Conservation (phyloP, 768 basidiomycete genomes). For the Tricholoma hemisulphureum region DNA sequence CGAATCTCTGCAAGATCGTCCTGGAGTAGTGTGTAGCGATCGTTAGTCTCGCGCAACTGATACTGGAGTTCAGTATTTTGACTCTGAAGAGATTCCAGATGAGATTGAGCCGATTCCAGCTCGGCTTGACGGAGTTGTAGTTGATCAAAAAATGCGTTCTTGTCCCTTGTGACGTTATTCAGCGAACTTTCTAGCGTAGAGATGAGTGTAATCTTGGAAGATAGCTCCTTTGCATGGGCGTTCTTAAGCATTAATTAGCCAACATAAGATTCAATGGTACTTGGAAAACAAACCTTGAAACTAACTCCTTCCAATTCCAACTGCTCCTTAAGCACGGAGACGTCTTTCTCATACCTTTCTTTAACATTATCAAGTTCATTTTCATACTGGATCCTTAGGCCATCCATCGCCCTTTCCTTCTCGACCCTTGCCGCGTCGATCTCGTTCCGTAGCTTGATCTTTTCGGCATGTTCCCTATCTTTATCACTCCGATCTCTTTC, state of each 20-base stretch:
- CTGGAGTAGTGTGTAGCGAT: conserved; percentile 65
- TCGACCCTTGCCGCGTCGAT: conserved; percentile 59
- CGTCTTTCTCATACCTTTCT: conserved; percentile 76
- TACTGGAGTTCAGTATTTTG: conserved; percentile 84
- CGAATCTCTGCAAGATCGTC: conserved; percentile 69
- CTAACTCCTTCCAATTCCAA: conserved; percentile 75
- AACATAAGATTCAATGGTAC: background rate
- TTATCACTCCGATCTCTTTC: conserved; percentile 55
- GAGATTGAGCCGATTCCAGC: conserved; percentile 76
- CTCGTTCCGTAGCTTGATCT: conserved; percentile 56
- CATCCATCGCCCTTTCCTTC: conserved; percentile 59
- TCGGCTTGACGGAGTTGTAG: conserved; percentile 89
- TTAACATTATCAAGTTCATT: conserved; percentile 59
- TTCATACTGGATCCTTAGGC: conserved; percentile 67
- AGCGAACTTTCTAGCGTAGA: conserved; percentile 67
- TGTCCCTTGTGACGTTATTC: conserved; percentile 68
- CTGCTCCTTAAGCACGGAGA: conserved; percentile 60
- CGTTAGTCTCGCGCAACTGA: conserved; percentile 78
- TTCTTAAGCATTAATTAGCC: conserved; percentile 42
- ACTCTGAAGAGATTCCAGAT: conserved; percentile 71
- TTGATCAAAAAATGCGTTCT: conserved; percentile 80
- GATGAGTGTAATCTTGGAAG: conserved; percentile 60
- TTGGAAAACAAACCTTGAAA: conserved; percentile 54
- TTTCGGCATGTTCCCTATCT: conserved; percentile 56
- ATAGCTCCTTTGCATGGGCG: conserved; percentile 64